Evolutionary conservation across 2,329 filamentous ascomycete species (phyloP).

Genomic region (Colletotrichum salicis): DNA sequence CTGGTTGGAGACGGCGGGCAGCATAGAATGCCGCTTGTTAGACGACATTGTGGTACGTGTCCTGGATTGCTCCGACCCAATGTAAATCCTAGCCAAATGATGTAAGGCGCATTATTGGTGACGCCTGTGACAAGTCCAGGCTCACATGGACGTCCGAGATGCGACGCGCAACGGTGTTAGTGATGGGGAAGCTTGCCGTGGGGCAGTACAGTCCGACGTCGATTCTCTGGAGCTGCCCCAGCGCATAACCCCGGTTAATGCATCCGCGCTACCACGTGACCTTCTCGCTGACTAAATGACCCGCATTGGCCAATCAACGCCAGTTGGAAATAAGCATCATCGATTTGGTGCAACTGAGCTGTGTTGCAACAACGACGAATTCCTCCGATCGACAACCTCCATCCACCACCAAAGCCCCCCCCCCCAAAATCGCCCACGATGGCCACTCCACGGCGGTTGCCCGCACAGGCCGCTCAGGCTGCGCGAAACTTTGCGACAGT

Average conservation of each 20-base stretch:
- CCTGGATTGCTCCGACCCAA: constrained; percentile 27
- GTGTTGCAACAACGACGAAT: constrained; percentile 32
- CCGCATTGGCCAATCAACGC: constrained; percentile 55
- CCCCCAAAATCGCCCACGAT: constrained; percentile 45
- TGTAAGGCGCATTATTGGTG: constrained; percentile 20
- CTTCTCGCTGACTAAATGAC: constrained; percentile 40
- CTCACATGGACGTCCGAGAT: not conserved
- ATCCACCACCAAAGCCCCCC: constrained; percentile 41
- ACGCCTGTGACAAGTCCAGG: not conserved
- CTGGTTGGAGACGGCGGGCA: constrained; percentile 62
- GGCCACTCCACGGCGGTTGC: constrained; percentile 54
- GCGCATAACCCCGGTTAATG: constrained; percentile 34
- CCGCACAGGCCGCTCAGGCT: constrained; percentile 36
- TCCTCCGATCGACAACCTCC: constrained; percentile 44
- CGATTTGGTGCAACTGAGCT: constrained; percentile 29
- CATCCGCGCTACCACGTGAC: constrained; percentile 7
- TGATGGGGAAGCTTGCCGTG: constrained; percentile 15
- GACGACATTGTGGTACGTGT: constrained; percentile 48
- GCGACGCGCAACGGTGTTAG: constrained; percentile 21
- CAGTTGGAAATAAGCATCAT: constrained; percentile 35
- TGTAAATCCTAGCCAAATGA: not conserved
- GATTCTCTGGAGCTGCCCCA: constrained; percentile 1
- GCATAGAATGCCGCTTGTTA: constrained; percentile 66
- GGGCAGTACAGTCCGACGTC: constrained; percentile 1
- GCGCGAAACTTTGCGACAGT: constrained; percentile 75